Percentiles rank a stretch among this genome's conserved stretches.
Evolutionary conservation across 768 basidiomycete species (phyloP).

Genomic region (Leccinellum albellum): DNA sequence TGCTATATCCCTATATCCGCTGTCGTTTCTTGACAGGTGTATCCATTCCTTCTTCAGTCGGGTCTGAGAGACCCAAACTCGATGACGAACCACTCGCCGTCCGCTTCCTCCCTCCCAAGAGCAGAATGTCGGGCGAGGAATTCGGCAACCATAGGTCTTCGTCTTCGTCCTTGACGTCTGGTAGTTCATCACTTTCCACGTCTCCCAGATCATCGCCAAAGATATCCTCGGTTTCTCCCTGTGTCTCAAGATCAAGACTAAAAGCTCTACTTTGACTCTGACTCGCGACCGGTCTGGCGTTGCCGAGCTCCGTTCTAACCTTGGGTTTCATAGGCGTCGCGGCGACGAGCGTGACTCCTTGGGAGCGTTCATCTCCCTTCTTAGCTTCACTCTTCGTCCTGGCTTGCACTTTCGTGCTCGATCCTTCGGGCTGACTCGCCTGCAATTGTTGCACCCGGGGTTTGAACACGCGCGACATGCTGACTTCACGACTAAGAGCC

Average conservation of each 20-base stretch:
- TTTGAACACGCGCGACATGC: constrained; percentile 73
- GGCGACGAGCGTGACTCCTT: constrained; percentile 42
- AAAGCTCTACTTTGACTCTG: constrained; percentile 9
- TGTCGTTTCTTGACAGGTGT: constrained; percentile 28
- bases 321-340: constrained; percentile 50
- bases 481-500: constrained; percentile 64
- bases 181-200: constrained; percentile 5
- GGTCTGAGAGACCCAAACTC: constrained; percentile 19
- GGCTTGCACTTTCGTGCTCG: constrained; percentile 13
- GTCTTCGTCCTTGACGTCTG: constrained; percentile 21
- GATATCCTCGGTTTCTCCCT: neutral
- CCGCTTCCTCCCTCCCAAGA: constrained; percentile 30
- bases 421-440: constrained; percentile 10
- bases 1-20: constrained; percentile 7
- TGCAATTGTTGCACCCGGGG: constrained; percentile 28
- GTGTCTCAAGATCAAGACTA: constrained; percentile 1
- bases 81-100: constrained; percentile 24
- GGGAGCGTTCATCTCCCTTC: constrained; percentile 3
- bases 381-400: constrained; percentile 10
- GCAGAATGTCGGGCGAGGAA: constrained; percentile 41
- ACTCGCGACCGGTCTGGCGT: constrained; percentile 1
- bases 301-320: constrained; percentile 6
- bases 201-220: neutral
- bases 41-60: constrained; percentile 9
- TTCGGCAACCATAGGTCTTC: constrained; percentile 40